Base-by-base conservation (phyloP, 192 early-diverging fungal species). In the Spinellus fusiger region DNA sequence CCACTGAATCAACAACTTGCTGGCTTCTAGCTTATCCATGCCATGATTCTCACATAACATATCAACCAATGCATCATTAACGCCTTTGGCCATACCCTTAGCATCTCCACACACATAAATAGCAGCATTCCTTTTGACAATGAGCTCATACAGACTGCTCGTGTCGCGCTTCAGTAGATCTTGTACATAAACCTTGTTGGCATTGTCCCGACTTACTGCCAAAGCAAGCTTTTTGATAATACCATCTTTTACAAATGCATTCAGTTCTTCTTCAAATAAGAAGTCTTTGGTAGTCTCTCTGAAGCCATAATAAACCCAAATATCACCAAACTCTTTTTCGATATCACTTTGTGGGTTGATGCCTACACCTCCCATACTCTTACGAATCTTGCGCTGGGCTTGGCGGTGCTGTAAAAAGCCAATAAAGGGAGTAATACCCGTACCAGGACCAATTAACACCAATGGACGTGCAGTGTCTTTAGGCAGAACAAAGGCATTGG, bases 371-470 rank as follows among this genome's bases (percentile, higher is more conserved):
- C 66, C 46, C 61, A 73, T 71, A 54, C 70, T 49, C 66, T 67
- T 49, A 16, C 68, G 64, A 23, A 80, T 71, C 37, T 59, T 57
- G 26, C 75, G 75, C 50, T 83, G 76, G 0, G 62, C 46, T 16
- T 78, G 78, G 47, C 90, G 82, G 53, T 96, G 86, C 67, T 94
- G 77, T 32, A 97, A 71, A 63, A 97, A 96, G 1, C 90, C 87
- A 27, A 94, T 76, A 47, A 97, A 95, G 0, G 96, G 95, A 7
- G 95, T 89, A n/a, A 99, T 83, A 18, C 96, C 96, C 0, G 96
- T 96, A 34, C 95, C 96, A 1, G 95, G 91, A 1, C 89, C 90
- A 28, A 96, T 83, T 85, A 98, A 82, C 20, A 97, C 74, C 6
- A 97, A 71, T 0, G 92, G 90, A 15, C 71, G 79, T 13, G 61